Evolutionary conservation across 148 eudicot species (phyloP).

Genomic region (Beta vulgaris): DNA sequence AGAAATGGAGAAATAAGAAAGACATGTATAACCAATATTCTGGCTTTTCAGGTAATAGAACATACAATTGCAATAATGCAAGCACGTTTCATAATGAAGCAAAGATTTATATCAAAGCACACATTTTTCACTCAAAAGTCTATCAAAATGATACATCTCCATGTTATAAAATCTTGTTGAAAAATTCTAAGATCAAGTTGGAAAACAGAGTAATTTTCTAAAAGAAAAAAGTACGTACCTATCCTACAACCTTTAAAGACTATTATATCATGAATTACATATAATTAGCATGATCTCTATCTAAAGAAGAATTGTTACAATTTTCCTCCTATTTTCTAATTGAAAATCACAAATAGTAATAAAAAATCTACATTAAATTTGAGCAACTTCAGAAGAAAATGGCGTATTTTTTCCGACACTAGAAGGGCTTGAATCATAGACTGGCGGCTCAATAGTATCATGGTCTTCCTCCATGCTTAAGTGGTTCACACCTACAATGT

Average conservation of each 20-base stretch:
- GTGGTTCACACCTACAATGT: slow-evolving; percentile 25
- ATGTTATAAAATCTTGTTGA: background rate
- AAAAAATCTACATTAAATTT: slow-evolving; percentile 11
- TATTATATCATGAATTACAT: background rate
- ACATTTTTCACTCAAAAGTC: background rate
- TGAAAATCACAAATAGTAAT: background rate
- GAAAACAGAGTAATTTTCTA: background rate
- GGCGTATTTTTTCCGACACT: slow-evolving; percentile 33
- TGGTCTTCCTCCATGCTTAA: slow-evolving; percentile 25
- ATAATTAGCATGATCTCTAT: background rate
- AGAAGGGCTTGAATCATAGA: slow-evolving; percentile 75
- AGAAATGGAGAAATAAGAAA: no score
- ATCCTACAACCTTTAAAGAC: background rate
- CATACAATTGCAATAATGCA: background rate
- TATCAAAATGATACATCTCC: background rate
- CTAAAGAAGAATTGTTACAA: background rate
- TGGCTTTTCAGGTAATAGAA: no score
- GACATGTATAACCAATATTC: no score
- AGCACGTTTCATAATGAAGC: background rate
- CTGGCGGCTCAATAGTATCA: slow-evolving; percentile 55
- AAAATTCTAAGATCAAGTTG: background rate
- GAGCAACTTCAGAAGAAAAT: slow-evolving; percentile 23
- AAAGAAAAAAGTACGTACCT: background rate
- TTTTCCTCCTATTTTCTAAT: background rate
- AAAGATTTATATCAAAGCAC: background rate